Evolutionary conservation across 108 stramenopile genomes (phyloP).

Genomic region (Nitzschia sp.): DNA sequence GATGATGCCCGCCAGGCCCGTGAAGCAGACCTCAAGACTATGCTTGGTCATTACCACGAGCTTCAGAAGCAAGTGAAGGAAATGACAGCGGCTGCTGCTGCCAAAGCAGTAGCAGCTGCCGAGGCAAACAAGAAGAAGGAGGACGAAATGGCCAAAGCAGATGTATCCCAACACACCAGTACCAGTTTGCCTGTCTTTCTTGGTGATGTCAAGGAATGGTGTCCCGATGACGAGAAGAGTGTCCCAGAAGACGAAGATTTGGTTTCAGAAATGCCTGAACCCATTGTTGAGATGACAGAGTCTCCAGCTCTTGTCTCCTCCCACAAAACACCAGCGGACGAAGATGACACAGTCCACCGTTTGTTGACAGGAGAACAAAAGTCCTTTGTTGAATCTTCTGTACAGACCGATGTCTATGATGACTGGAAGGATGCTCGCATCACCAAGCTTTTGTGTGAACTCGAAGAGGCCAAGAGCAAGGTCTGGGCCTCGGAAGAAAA

Average conservation of each 20-base stretch:
- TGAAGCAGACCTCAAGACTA: conserved; percentile 24
- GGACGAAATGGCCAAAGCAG: neutral
- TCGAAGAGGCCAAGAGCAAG: conserved; percentile 16
- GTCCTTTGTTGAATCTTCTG: neutral
- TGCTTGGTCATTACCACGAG: conserved; percentile 28
- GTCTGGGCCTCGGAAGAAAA: conserved; percentile 21
- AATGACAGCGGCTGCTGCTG: too few relatives aligned
- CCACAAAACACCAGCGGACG: neutral
- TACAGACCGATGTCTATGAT: too few relatives aligned
- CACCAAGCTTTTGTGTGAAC: conserved; percentile 10
- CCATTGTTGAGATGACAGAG: neutral
- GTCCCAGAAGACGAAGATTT: neutral
- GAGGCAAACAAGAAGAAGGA: neutral
- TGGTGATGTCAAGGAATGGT: neutral
- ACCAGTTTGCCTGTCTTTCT: neutral
- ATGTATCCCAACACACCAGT: neutral
- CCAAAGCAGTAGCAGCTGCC: neutral
- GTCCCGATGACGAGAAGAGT: neutral
- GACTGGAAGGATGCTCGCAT: conserved; percentile 25
- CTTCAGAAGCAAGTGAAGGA: conserved; percentile 11
- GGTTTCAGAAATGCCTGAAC: neutral
- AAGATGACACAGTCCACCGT: neutral
- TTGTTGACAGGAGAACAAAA: conserved; percentile 19
- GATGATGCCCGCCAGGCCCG: conserved; percentile 9
- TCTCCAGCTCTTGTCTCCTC: too few relatives aligned